These are phyloP conservation scores for Trifolium pratense DNA, from an alignment of 306 rosid genomes.

Conservation along the genomic window DNA sequence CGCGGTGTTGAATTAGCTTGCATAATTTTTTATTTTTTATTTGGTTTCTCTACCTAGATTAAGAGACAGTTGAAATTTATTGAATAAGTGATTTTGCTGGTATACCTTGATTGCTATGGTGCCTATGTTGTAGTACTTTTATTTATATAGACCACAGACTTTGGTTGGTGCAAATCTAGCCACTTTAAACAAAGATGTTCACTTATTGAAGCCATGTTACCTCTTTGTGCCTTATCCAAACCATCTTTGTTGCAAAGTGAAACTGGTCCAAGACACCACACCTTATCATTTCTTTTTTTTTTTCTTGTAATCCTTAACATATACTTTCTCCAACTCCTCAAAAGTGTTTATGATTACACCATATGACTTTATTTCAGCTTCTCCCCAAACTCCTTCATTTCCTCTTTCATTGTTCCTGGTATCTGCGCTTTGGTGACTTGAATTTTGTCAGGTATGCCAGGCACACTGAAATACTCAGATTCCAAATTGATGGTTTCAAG, in stretches of 20 bases:
- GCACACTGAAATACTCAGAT: conserved; percentile 42
- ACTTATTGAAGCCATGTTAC: conserved; percentile 48
- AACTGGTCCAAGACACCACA: conserved; percentile 67
- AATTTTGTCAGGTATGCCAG: conserved; percentile 48
- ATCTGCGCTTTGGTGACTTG: conserved; percentile 35
- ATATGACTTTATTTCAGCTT: conserved; percentile 42
- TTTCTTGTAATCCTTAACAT: conserved; percentile 42
- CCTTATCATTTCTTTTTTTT: conserved; percentile 37
- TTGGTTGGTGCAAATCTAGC: conserved; percentile 50
- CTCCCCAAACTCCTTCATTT: not conserved
- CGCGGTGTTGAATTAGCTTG: conserved; percentile 17
- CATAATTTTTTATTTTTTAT: not conserved
- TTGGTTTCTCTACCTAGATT: conserved; percentile 1
- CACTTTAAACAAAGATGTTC: conserved; percentile 54
- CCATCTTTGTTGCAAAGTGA: conserved; percentile 52
- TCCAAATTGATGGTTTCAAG: conserved; percentile 40
- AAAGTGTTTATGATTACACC: conserved; percentile 57
- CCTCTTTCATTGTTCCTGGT: not conserved
- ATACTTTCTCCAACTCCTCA: conserved; percentile 55
- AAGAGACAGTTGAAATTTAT: not conserved
- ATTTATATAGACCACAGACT: conserved; percentile 51
- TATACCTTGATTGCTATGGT: not conserved
- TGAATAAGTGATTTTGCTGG: conserved; percentile 14
- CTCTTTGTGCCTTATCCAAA: conserved; percentile 62
- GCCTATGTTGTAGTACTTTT: not conserved